Conservation (phyloP, 805 yeast genomes). For the Blastobotrys terrestris region DNA sequence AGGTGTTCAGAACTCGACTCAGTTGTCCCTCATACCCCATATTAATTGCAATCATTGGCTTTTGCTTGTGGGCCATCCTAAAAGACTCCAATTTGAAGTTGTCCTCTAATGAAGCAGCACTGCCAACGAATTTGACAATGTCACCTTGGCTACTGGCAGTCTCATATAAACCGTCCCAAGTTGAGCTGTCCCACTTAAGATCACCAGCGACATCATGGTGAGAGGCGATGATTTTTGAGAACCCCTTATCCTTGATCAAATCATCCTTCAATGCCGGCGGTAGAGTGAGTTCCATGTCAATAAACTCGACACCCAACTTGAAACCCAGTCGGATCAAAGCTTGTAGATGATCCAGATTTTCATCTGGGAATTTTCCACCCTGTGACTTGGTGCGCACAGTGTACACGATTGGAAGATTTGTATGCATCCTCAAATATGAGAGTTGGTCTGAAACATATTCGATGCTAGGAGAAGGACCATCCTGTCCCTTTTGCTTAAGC, state of each 20-base stretch:
- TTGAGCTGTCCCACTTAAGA: slow-evolving; percentile 58
- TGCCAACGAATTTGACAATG: slow-evolving; percentile 76
- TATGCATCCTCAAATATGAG: slow-evolving; percentile 57
- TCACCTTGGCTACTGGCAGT: slow-evolving; percentile 64
- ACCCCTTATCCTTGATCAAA: slow-evolving; percentile 47
- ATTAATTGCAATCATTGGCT: slow-evolving; percentile 79
- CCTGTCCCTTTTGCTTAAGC: slow-evolving; percentile 39
- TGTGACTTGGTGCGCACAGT: slow-evolving; percentile 73
- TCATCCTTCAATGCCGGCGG: slow-evolving; percentile 50
- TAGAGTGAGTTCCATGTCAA: slow-evolving; percentile 72
- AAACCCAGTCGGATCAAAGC: slow-evolving; percentile 55
- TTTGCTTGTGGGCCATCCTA: slow-evolving; percentile 45
- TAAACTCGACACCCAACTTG: slow-evolving; percentile 70
- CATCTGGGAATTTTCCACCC: slow-evolving; percentile 77
- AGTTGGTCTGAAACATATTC: slow-evolving; percentile 68
- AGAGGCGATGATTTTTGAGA: slow-evolving; percentile 73
- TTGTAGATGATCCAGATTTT: slow-evolving; percentile 41
- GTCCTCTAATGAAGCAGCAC: slow-evolving; percentile 58
- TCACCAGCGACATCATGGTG: slow-evolving; percentile 67
- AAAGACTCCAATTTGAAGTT: slow-evolving; percentile 68
- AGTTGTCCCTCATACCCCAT: slow-evolving; percentile 72
- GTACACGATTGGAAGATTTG: slow-evolving; percentile 69
- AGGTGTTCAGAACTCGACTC: slow-evolving; percentile 67
- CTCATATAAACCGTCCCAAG: slow-evolving; percentile 69
- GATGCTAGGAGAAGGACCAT: slow-evolving; percentile 23